Evolutionary conservation across 257 asterid species (phyloP).

Genomic region (Osmanthus fragrans): DNA sequence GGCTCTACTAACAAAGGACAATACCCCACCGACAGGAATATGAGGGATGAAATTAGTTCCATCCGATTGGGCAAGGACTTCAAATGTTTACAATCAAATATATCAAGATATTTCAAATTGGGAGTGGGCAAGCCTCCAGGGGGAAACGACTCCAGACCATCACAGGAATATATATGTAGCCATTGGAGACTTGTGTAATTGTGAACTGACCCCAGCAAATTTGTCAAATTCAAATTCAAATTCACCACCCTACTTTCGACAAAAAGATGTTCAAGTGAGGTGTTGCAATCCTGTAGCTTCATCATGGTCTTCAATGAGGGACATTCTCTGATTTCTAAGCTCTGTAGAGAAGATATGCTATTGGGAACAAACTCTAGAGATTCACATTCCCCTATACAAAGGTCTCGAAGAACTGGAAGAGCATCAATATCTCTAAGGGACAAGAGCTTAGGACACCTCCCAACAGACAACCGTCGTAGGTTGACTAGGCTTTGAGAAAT

Average conservation of each 20-base stretch:
- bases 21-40: background rate
- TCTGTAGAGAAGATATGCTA: no score
- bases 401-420: background rate
- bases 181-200: background rate
- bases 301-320: no score
- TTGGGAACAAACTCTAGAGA: no score
- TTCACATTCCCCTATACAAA: no score
- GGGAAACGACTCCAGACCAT: slow-evolving; percentile 7
- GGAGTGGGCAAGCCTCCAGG: slow-evolving; percentile 19
- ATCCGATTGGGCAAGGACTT: slow-evolving; percentile 7
- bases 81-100: slow-evolving; percentile 1
- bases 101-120: slow-evolving; percentile 7
- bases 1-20: slow-evolving; percentile 12
- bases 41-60: slow-evolving; percentile 13
- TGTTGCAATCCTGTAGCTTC: no score
- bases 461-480: background rate
- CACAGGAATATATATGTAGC: background rate
- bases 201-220: background rate
- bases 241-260: background rate
- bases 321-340: no score
- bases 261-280: background rate
- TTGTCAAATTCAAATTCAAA: slow-evolving; percentile 1
- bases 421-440: slow-evolving; percentile 2
- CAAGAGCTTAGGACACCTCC: slow-evolving; percentile 11
- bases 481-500: slow-evolving; percentile 2